phyloP scores from a whole-genome alignment of 257 asterid genomes.

The Pogostemon cablin region DNA sequence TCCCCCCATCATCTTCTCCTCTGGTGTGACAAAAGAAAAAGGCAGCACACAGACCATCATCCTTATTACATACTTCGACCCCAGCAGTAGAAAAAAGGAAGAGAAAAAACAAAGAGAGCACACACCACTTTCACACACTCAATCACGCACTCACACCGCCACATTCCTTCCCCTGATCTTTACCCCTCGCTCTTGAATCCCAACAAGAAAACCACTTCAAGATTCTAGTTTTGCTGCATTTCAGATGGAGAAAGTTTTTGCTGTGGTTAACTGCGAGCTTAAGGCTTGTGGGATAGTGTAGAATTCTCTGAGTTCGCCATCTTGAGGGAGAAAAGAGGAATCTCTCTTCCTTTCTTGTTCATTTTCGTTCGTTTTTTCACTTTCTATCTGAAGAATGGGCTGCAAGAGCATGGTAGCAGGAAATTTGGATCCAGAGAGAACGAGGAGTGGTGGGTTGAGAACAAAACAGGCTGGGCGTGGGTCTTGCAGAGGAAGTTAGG shows the following conservation, averaged over 20 bases:
- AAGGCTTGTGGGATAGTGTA: slow-evolving; percentile 92
- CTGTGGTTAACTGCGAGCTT: slow-evolving; percentile 65
- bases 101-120: slow-evolving; percentile 15
- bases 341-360: slow-evolving; percentile 2
- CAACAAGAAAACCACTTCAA: slow-evolving; percentile 3
- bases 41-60: slow-evolving; percentile 48
- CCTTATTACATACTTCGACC: slow-evolving; percentile 43
- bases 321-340: slow-evolving; percentile 11
- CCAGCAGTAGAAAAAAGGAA: slow-evolving; percentile 24
- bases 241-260: slow-evolving; percentile 65
- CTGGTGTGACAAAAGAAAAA: slow-evolving; percentile 36
- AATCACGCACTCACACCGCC: not conserved
- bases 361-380: slow-evolving; percentile 21
- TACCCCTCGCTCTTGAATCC: slow-evolving; percentile 6
- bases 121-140: slow-evolving; percentile 27
- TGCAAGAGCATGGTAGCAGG: slow-evolving; percentile 51
- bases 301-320: slow-evolving; percentile 26
- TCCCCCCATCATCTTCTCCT: slow-evolving; percentile 42
- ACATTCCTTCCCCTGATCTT: slow-evolving; percentile 41
- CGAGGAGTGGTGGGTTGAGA: slow-evolving; percentile 92
- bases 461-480: slow-evolving; percentile 98
- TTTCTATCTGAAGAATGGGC: slow-evolving; percentile 56
- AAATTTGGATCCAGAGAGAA: slow-evolving; percentile 90
- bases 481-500: slow-evolving; percentile 99
- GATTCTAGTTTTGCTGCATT: slow-evolving; percentile 23